phyloP scores from a whole-genome alignment of 495 filamentous ascomycete species.

The Trichoderma gamsii region DNA sequence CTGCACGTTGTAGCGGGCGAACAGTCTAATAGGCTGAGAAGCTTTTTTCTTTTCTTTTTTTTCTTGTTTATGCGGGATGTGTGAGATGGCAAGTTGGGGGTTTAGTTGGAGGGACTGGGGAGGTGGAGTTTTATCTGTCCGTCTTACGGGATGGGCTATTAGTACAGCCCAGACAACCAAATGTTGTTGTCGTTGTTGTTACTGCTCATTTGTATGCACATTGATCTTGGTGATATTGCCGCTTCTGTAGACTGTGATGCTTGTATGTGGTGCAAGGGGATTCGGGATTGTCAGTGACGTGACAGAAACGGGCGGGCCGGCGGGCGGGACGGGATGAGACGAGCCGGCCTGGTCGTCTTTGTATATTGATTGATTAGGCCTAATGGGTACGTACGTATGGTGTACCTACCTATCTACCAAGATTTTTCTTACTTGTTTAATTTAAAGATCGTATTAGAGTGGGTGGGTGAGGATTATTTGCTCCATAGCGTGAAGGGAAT shows the following conservation, averaged over 20 bases:
- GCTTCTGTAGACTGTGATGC: too few species aligned
- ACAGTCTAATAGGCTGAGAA: background rate
- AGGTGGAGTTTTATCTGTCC: too few species aligned
- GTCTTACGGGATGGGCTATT: background rate
- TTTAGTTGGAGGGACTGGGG: too few species aligned
- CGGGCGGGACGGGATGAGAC: constrained; percentile 7
- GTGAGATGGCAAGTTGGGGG: background rate
- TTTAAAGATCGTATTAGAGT: background rate
- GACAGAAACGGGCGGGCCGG: constrained; percentile 3
- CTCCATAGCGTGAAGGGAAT: background rate
- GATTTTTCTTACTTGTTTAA: background rate
- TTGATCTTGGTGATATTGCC: too few species aligned
- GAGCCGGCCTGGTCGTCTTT: background rate
- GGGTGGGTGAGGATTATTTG: background rate
- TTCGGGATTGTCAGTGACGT: background rate
- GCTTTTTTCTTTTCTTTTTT: too few species aligned
- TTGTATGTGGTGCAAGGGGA: background rate
- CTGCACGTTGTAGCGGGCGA: background rate
- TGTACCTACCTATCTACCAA: too few species aligned
- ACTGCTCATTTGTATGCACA: too few species aligned
- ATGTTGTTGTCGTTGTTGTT: too few species aligned
- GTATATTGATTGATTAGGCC: background rate
- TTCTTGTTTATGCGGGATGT: background rate
- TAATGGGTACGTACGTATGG: background rate
- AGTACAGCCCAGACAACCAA: too few species aligned